Percentiles rank a stretch among this genome's conserved stretches.
phyloP scores from a whole-genome alignment of 2,329 filamentous ascomycete genomes.

The Sporothrix phasma region DNA sequence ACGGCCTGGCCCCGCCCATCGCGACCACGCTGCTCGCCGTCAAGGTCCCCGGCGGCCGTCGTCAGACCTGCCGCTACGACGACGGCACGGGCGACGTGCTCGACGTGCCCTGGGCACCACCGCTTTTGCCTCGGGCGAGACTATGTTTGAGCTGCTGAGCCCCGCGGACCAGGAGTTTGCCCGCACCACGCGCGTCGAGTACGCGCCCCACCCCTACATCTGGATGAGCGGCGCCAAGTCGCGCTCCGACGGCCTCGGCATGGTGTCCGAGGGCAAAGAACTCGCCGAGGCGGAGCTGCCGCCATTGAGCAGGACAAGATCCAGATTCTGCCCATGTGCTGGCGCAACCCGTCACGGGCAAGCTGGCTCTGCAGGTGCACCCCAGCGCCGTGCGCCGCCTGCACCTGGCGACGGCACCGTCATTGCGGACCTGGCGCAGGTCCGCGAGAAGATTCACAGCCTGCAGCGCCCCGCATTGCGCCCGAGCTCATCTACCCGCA shows the following conservation, averaged over 20 bases:
- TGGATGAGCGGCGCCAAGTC: slow-evolving; percentile 67
- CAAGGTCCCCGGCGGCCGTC: slow-evolving; percentile 51
- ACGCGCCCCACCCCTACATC: slow-evolving; percentile 70
- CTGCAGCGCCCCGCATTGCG: slow-evolving; percentile 62
- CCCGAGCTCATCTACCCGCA: slow-evolving; percentile 60
- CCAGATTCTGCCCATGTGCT: slow-evolving; percentile 65
- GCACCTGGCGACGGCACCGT: slow-evolving; percentile 57
- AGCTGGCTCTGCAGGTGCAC: slow-evolving; percentile 62
- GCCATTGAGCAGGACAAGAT: slow-evolving; percentile 54
- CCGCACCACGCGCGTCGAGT: slow-evolving; percentile 58
- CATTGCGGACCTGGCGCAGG: slow-evolving; percentile 55
- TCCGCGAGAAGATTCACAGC: slow-evolving; percentile 55
- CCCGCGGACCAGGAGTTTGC: slow-evolving; percentile 58
- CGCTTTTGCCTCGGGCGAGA: slow-evolving; percentile 61
- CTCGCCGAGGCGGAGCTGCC: slow-evolving; percentile 51
- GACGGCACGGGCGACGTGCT: slow-evolving; percentile 59
- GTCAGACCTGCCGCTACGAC: slow-evolving; percentile 55
- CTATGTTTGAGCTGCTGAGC: slow-evolving; percentile 59
- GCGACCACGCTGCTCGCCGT: slow-evolving; percentile 66
- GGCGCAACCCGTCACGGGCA: slow-evolving; percentile 65
- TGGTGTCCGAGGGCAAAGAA: slow-evolving; percentile 48
- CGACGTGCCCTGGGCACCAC: slow-evolving; percentile 67
- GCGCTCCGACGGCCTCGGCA: slow-evolving; percentile 58
- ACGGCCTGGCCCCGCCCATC: slow-evolving; percentile 62
- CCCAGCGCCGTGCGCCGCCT: slow-evolving; percentile 61